Conservation (phyloP, 352 stramenopile species). For the Phytophthora aleatoria region DNA sequence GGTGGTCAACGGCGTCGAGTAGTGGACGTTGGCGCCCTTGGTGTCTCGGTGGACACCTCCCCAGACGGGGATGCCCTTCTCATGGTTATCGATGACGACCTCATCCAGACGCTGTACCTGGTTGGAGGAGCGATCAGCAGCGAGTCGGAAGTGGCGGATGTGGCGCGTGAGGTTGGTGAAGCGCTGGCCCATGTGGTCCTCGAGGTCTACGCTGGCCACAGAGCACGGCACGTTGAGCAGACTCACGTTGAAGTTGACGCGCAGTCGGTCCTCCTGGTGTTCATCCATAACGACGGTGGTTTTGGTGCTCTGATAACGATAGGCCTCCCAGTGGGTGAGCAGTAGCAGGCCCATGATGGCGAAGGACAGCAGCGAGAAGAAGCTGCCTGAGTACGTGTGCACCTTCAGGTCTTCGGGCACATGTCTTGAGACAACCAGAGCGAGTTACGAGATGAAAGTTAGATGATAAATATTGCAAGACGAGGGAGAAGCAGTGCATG, state of each 20-base stretch:
- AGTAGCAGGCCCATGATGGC: conserved; percentile 57
- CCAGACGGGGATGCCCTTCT: conserved; percentile 68
- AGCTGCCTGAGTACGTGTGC: conserved; percentile 53
- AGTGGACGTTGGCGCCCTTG: conserved; percentile 57
- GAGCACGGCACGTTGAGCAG: conserved; percentile 73
- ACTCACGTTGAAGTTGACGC: conserved; percentile 88
- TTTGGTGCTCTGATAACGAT: conserved; percentile 45
- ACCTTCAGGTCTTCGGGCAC: conserved; percentile 80
- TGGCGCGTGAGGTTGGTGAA: conserved; percentile 84
- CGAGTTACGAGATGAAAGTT: conserved; percentile 20
- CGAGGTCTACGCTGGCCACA: conserved; percentile 76
- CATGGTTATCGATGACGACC: conserved; percentile 69
- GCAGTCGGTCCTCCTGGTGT: conserved; percentile 81
- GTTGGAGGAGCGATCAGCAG: conserved; percentile 31
- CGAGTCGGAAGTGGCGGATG: conserved; percentile 76
- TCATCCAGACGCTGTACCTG: conserved; percentile 61
- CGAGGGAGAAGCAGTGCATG: neutral
- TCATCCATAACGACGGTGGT: conserved; percentile 72
- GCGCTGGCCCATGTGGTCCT: conserved; percentile 79
- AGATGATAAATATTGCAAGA: conserved; percentile 11
- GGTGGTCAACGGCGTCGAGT: conserved; percentile 71
- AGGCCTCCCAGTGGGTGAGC: conserved; percentile 63
- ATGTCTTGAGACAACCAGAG: conserved; percentile 43
- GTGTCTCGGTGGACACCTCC: conserved; percentile 57
- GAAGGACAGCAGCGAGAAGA: conserved; percentile 77